Conservation (phyloP, 495 filamentous ascomycete species). For the Xylaria palmicola region DNA sequence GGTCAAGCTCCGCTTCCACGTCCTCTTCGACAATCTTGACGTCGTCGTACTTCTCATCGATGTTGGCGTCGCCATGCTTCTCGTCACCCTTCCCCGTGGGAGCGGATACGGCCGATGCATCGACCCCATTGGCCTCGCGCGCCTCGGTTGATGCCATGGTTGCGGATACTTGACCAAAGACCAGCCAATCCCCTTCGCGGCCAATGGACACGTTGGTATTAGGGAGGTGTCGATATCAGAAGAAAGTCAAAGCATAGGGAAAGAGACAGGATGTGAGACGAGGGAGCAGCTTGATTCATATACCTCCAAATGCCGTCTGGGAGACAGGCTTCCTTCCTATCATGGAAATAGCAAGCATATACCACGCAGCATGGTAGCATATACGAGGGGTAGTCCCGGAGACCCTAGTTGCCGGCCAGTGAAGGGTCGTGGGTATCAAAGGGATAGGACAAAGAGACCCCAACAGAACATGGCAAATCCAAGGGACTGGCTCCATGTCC, state of each 20-base stretch:
- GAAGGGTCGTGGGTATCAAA: not conserved
- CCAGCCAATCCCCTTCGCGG: not conserved
- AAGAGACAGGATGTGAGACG: not conserved
- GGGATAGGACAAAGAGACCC: not conserved
- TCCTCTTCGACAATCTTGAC: conserved; percentile 24
- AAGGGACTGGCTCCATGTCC: conserved; percentile 8
- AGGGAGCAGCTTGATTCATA: conserved; percentile 9
- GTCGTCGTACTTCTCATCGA: conserved; percentile 17
- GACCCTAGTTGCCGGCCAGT: not conserved
- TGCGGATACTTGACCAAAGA: not conserved
- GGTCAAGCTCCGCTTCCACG: conserved; percentile 43
- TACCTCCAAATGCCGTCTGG: not conserved
- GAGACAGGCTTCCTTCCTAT: not conserved
- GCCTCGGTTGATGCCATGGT: conserved; percentile 26
- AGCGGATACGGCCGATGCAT: conserved; percentile 14
- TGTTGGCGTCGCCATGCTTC: conserved; percentile 17
- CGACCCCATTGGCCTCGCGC: conserved; percentile 19
- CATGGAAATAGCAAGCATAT: not conserved
- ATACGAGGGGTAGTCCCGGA: not conserved
- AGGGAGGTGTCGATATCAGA: not conserved
- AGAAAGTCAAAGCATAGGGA: not conserved
- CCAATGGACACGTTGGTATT: not conserved
- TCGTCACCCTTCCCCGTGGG: conserved; percentile 16
- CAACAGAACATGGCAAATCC: conserved; percentile 7
- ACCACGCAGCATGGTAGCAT: not conserved